Conservation (phyloP, 495 filamentous ascomycete species). For the Aspergillus cristatus region DNA sequence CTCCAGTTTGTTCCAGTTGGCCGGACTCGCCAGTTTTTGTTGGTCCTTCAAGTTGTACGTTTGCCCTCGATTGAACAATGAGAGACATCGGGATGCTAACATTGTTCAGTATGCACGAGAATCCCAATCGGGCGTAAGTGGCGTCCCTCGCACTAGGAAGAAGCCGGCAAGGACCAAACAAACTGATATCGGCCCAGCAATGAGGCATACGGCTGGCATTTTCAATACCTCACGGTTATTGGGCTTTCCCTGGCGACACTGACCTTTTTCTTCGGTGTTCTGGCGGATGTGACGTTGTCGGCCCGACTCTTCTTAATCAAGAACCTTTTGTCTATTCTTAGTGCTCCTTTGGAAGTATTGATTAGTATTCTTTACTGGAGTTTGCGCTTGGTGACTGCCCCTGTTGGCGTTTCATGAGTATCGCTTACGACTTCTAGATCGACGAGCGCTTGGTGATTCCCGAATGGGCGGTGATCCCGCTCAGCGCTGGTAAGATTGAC, state of each 20-base stretch:
- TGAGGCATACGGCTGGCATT: constrained; percentile 71
- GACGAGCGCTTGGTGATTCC: constrained; percentile 55
- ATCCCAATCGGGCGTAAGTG: constrained; percentile 37
- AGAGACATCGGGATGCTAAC: neutral
- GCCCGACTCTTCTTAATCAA: constrained; percentile 59
- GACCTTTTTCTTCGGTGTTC: constrained; percentile 60
- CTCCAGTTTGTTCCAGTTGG: constrained; percentile 20
- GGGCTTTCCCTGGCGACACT: constrained; percentile 59
- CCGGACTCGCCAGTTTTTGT: constrained; percentile 59
- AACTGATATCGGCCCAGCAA: constrained; percentile 31
- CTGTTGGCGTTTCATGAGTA: constrained; percentile 1
- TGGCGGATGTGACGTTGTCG: constrained; percentile 66
- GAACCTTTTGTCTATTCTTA: constrained; percentile 62
- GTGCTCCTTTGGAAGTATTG: constrained; percentile 69
- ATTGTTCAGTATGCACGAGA: constrained; percentile 31
- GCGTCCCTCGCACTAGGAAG: too few species aligned
- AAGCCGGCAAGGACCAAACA: too few species aligned
- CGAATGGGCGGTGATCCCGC: constrained; percentile 33
- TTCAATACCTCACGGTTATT: constrained; percentile 79
- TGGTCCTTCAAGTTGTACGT: constrained; percentile 59
- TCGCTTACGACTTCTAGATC: constrained; percentile 35
- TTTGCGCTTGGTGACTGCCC: constrained; percentile 39
- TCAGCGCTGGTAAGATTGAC: constrained; percentile 30
- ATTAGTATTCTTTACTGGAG: constrained; percentile 85
- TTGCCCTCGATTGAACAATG: constrained; percentile 5